Conservation (phyloP, 1,284 basidiomycete species). For the Cryptococcus maquisensis region DNA sequence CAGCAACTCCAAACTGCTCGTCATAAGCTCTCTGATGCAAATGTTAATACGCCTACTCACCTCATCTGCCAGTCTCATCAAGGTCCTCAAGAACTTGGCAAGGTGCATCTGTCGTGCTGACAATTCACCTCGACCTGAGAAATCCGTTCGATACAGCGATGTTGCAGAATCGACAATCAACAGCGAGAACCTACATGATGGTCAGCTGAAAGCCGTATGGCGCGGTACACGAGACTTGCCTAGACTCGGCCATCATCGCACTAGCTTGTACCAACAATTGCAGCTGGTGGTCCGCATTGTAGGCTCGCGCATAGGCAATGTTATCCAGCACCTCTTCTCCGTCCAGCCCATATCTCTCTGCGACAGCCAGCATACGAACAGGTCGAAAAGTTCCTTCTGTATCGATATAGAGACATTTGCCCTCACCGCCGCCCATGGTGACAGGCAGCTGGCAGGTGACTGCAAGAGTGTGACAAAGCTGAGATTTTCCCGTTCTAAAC, state of each 20-base stretch:
- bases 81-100: constrained; percentile 90
- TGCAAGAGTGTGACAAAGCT: constrained; percentile 95
- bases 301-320: constrained; percentile 95
- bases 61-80: constrained; percentile 94
- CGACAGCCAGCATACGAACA: constrained; percentile 86
- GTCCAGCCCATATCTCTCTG: constrained; percentile 91
- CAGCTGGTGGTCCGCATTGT: constrained; percentile 97
- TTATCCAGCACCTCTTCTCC: constrained; percentile 98
- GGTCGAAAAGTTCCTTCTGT: constrained; percentile 99
- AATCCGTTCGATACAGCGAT: constrained; percentile 93
- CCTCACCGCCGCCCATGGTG: constrained; percentile 97
- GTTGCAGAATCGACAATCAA: constrained; percentile 97
- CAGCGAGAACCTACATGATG: constrained; percentile 74
- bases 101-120: constrained; percentile 93
- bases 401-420: constrained; percentile 98
- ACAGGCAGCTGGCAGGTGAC: constrained; percentile 97
- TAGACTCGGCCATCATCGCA: constrained; percentile 94
- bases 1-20: constrained; percentile 86
- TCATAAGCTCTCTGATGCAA: not conserved
- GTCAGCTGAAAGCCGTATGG: not conserved
- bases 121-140: constrained; percentile 90
- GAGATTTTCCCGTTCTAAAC: constrained; percentile 97
- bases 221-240: constrained; percentile 54
- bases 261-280: constrained; percentile 85
- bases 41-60: constrained; percentile 50